Evolutionary conservation across 306 rosid genomes (phyloP).

Genomic region (Pterocarpus santalinus): DNA sequence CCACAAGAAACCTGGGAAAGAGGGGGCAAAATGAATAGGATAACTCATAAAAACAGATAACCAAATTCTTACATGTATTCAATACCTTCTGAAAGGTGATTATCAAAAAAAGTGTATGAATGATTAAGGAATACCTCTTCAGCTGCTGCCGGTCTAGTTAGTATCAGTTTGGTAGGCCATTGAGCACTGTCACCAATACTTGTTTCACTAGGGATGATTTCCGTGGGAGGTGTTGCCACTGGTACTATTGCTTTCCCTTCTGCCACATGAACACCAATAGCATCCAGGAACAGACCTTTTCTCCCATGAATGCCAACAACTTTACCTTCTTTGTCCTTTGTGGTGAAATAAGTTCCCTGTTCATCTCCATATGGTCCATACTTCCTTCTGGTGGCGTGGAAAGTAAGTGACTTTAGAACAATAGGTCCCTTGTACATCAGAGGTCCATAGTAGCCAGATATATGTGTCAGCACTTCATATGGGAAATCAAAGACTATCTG

Average conservation of each 20-base stretch:
- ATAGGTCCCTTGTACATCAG: conserved; percentile 83
- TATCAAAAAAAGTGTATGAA: not conserved
- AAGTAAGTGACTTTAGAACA: conserved; percentile 79
- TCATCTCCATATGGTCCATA: conserved; percentile 93
- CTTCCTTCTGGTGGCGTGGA: conserved; percentile 71
- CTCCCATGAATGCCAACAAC: conserved; percentile 90
- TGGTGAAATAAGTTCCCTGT: conserved; percentile 77
- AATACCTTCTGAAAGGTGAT: conserved; percentile 19
- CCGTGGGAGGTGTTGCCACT: conserved; percentile 47
- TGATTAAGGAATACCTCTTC: conserved; percentile 66
- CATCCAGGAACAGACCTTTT: conserved; percentile 86
- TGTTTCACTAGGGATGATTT: conserved; percentile 52
- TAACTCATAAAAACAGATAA: conserved; percentile 2
- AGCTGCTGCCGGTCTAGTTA: conserved; percentile 61
- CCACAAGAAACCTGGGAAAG: conserved; percentile 63
- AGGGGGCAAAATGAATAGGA: conserved; percentile 4
- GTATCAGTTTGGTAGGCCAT: conserved; percentile 69
- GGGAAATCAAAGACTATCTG: conserved; percentile 89
- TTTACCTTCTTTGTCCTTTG: conserved; percentile 78
- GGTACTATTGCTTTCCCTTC: conserved; percentile 74
- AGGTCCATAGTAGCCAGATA: conserved; percentile 78
- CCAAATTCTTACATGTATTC: conserved; percentile 29
- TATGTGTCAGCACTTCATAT: conserved; percentile 80
- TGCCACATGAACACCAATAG: conserved; percentile 74
- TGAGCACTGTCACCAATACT: conserved; percentile 57